These are phyloP conservation scores for Curvularia spicifera DNA, from an alignment of 2,329 filamentous ascomycete genomes.

Conservation along the genomic window DNA sequence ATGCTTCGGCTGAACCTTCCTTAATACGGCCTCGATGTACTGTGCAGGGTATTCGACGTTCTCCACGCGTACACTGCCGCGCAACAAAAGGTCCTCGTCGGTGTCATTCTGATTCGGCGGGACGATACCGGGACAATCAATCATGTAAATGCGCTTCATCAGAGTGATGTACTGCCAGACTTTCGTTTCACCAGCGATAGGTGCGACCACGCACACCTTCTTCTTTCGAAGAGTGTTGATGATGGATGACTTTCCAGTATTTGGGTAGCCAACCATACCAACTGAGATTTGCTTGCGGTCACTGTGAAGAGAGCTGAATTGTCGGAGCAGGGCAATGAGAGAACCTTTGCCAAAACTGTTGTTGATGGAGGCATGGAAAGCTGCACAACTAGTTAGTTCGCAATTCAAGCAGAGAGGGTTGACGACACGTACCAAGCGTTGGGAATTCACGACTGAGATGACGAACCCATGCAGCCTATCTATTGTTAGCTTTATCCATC, in stretches of 20 bases:
- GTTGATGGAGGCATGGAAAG: constrained; percentile 92
- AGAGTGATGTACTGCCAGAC: constrained; percentile 97
- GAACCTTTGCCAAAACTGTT: constrained; percentile 98
- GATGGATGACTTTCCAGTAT: constrained; percentile 94
- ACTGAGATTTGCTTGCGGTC: constrained; percentile 95
- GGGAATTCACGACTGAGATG: constrained; percentile 88
- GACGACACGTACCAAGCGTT: constrained; percentile 66
- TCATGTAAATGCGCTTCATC: constrained; percentile 93
- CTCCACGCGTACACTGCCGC: constrained; percentile 91
- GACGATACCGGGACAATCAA: constrained; percentile 96
- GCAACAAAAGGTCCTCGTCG: constrained; percentile 84
- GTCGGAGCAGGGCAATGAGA: constrained; percentile 86
- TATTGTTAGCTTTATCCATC: constrained; percentile 32
- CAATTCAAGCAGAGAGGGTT: not conserved
- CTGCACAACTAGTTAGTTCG: not conserved
- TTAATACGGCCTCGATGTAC: constrained; percentile 85
- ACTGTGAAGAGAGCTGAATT: constrained; percentile 88
- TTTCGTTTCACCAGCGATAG: constrained; percentile 95
- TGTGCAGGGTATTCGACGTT: constrained; percentile 97
- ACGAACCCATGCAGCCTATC: constrained; percentile 90
- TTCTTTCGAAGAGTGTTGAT: constrained; percentile 97
- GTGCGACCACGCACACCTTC: constrained; percentile 90
- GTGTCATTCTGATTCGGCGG: constrained; percentile 85
- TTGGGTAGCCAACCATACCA: constrained; percentile 87
- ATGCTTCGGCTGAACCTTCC: constrained; percentile 81